A percentile compares a stretch with the other conserved stretches of the same genome.
Evolutionary conservation across 306 rosid genomes (phyloP).

Genomic region (Acacia acuminata): DNA sequence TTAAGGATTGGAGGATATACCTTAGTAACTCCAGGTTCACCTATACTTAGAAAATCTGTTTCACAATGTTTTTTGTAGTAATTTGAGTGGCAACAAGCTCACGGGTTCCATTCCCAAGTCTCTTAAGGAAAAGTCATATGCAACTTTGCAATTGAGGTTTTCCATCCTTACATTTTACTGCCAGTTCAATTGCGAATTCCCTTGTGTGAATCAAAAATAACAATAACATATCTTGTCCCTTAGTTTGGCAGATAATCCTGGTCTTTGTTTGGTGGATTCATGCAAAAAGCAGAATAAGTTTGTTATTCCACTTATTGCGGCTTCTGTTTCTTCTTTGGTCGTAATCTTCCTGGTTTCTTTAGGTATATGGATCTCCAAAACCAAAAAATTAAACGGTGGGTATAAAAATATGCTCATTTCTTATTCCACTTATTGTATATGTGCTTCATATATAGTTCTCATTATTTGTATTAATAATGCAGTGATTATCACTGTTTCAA

Average conservation of each 20-base stretch:
- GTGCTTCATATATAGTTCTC: neutral
- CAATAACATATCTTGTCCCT: neutral
- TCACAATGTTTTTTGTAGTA: no score
- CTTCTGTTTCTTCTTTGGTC: neutral
- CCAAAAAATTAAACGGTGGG: neutral
- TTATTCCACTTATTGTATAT: no score
- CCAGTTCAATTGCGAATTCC: neutral
- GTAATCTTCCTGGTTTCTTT: neutral
- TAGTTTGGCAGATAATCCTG: slow-evolving; percentile 2
- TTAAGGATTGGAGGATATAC: no score
- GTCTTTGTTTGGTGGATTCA: neutral
- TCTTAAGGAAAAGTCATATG: slow-evolving; percentile 4
- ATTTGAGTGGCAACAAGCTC: no score
- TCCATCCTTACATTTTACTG: neutral
- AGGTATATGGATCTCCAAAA: neutral
- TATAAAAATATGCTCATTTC: neutral
- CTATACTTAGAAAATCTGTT: no score
- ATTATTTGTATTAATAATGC: neutral
- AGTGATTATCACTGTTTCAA: neutral
- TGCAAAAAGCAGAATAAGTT: neutral
- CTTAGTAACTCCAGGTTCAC: no score
- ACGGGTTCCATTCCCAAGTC: no score
- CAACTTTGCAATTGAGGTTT: slow-evolving; percentile 4
- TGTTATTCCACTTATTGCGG: neutral
- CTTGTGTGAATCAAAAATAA: neutral